Evolutionary conservation across 2,329 filamentous ascomycete species (phyloP).

Genomic region (Aspergillus pseudonomiae): DNA sequence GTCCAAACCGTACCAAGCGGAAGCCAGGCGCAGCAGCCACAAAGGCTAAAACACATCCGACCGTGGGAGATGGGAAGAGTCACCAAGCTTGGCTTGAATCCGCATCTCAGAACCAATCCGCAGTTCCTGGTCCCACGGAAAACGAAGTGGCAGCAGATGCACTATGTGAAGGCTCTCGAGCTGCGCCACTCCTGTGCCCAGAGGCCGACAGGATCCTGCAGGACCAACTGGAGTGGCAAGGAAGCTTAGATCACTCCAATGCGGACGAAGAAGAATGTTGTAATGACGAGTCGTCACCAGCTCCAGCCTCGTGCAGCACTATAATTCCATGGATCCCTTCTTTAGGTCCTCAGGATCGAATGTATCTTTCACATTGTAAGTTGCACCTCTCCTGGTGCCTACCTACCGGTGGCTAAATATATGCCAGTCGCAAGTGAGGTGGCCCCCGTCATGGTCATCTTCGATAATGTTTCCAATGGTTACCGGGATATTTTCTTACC

Average conservation of each 20-base stretch:
- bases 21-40: not conserved
- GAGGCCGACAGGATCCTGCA: not conserved
- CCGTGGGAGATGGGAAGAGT: not conserved
- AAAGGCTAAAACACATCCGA: not conserved
- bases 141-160: not conserved
- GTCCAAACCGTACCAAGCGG: not conserved
- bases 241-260: not conserved
- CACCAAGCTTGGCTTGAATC: not conserved
- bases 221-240: not conserved
- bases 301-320: not conserved
- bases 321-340: slow-evolving; percentile 19
- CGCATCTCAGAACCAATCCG: not conserved
- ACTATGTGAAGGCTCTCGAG: not conserved
- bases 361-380: slow-evolving; percentile 23
- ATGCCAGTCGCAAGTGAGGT: slow-evolving; percentile 27
- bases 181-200: not conserved
- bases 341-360: slow-evolving; percentile 13
- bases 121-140: not conserved
- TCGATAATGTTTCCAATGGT: slow-evolving; percentile 34
- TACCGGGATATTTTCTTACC: slow-evolving; percentile 34
- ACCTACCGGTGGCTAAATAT: not conserved
- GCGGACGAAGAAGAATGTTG: not conserved
- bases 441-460: slow-evolving; percentile 33
- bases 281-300: not conserved
- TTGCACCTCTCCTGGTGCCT: not conserved